These are phyloP conservation scores for Coelastrella sp. DNA, from an alignment of 139 green algal genomes.

Conservation along the genomic window DNA sequence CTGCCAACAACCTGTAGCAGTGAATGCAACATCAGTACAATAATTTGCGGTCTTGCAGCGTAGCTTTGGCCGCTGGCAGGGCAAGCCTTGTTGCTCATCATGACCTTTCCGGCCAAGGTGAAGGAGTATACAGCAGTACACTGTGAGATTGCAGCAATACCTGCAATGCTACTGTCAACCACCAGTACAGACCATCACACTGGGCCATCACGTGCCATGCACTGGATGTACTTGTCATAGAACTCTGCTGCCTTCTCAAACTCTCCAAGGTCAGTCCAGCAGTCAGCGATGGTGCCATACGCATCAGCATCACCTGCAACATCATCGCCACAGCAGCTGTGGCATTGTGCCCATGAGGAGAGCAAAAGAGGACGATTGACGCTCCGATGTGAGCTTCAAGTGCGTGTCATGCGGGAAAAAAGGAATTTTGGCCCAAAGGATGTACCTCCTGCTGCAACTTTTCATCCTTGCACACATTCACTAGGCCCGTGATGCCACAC, in stretches of 20 bases:
- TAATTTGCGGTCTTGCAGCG: too few relatives aligned
- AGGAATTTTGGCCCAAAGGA: neutral
- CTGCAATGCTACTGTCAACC: neutral
- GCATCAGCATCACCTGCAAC: constrained; percentile 41
- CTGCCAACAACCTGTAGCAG: too few relatives aligned
- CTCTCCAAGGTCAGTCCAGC: constrained; percentile 92
- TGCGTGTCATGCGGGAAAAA: too few relatives aligned
- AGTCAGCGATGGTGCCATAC: constrained; percentile 94
- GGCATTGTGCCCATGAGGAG: neutral
- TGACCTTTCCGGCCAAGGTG: neutral
- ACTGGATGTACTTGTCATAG: constrained; percentile 83
- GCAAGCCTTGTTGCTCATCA: too few relatives aligned
- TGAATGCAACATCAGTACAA: too few relatives aligned
- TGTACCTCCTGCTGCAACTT: neutral
- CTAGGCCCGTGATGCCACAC: neutral
- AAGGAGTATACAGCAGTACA: neutral
- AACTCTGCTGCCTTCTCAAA: constrained; percentile 90
- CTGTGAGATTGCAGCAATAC: too few relatives aligned
- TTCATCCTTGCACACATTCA: neutral
- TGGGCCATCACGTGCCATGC: constrained; percentile 30
- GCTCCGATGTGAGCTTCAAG: neutral
- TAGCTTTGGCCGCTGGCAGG: too few relatives aligned
- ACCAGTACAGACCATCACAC: neutral
- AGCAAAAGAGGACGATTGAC: neutral
- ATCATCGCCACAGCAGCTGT: neutral